Conservation (phyloP, 1,284 basidiomycete genomes). For the Mycena citricolor region DNA sequence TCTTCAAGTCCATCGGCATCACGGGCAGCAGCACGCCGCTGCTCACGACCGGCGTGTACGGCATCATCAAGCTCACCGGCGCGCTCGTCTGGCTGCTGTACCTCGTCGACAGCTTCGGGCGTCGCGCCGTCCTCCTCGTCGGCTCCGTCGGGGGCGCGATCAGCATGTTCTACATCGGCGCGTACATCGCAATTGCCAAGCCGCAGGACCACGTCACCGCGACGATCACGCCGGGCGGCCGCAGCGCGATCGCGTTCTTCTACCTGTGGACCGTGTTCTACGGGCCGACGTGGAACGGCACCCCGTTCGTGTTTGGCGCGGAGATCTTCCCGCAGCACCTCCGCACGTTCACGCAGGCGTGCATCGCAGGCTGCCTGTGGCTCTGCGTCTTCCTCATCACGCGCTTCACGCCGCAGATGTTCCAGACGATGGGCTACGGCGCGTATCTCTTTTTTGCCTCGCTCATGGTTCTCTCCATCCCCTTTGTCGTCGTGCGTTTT, state of each 20-base stretch:
- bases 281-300: conserved; percentile 10
- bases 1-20: conserved; percentile 35
- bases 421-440: conserved; percentile 10
- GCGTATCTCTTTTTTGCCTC: conserved; percentile 8
- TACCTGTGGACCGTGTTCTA: conserved; percentile 13
- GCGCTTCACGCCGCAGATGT: conserved; percentile 14
- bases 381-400: conserved; percentile 13
- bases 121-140: conserved; percentile 1
- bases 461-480: conserved; percentile 3
- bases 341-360: conserved; percentile 13
- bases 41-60: conserved; percentile 26
- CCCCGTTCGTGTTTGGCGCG: conserved; percentile 2
- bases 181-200: conserved; percentile 12
- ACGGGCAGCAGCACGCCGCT: conserved; percentile 32
- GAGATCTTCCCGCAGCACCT: conserved; percentile 18
- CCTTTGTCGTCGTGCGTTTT: conserved; percentile 1
- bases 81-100: conserved; percentile 24
- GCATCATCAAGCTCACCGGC: conserved; percentile 36
- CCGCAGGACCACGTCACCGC: not conserved
- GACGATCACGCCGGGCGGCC: conserved; percentile 10
- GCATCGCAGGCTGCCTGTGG: conserved; percentile 2
- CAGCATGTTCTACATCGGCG: conserved; percentile 12
- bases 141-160: conserved; percentile 2
- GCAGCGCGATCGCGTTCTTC: conserved; percentile 14
- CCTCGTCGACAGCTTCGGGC: conserved; percentile 23